Evolutionary conservation across 257 asterid species (phyloP).

Genomic region (Schizonepeta tenuifolia): DNA sequence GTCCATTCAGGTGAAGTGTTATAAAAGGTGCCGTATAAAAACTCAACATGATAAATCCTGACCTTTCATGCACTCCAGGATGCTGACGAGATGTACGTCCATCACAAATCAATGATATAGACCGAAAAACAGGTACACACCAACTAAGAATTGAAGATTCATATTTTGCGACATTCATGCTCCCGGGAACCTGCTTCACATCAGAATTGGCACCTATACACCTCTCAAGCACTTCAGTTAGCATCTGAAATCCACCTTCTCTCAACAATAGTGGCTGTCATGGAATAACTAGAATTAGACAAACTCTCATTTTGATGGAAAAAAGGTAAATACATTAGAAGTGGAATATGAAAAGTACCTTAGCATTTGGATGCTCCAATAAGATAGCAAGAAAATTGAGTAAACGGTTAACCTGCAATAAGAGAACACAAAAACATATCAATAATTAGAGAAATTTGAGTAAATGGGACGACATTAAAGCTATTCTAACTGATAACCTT

Average conservation of each 20-base stretch:
- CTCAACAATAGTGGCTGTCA: slow-evolving; percentile 70
- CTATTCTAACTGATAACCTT: slow-evolving; percentile 55
- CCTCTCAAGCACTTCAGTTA: slow-evolving; percentile 66
- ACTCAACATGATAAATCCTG: slow-evolving; percentile 26
- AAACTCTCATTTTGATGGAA: slow-evolving; percentile 28
- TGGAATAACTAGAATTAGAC: slow-evolving; percentile 33
- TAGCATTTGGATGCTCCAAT: slow-evolving; percentile 90
- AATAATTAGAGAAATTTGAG: slow-evolving; percentile 25
- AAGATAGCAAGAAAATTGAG: slow-evolving; percentile 74
- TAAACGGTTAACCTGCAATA: slow-evolving; percentile 63
- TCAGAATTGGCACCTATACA: slow-evolving; percentile 56
- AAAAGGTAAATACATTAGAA: slow-evolving; percentile 18
- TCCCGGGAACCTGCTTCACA: slow-evolving; percentile 55
- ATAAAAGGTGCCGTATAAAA: slow-evolving; percentile 25
- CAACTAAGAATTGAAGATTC: slow-evolving; percentile 60
- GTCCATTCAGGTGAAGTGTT: slow-evolving; percentile 20
- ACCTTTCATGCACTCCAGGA: slow-evolving; percentile 64
- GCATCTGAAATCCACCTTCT: slow-evolving; percentile 71
- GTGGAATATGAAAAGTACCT: slow-evolving; percentile 51
- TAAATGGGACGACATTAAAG: slow-evolving; percentile 25
- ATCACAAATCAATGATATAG: slow-evolving; percentile 62
- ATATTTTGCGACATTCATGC: slow-evolving; percentile 36
- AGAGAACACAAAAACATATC: slow-evolving; percentile 5
- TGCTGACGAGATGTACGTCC: slow-evolving; percentile 46
- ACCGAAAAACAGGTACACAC: slow-evolving; percentile 71